These are phyloP conservation scores for Intubia oerlemansii DNA, from an alignment of 2,329 filamentous ascomycete species.

Conservation along the genomic window DNA sequence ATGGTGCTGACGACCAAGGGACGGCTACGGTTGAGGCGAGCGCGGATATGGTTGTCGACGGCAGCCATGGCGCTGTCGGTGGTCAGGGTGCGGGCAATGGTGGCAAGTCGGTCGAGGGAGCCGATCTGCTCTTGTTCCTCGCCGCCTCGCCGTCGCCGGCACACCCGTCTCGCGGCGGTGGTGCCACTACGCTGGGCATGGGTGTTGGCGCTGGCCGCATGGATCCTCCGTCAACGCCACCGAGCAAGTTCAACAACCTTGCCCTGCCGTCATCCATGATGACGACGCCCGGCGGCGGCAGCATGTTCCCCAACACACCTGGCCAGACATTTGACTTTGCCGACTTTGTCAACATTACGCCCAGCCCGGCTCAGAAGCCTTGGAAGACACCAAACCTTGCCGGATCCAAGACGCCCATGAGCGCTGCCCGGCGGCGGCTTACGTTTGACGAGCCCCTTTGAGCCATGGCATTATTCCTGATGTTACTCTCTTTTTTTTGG, in stretches of 20 bases:
- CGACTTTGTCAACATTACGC: slow-evolving; percentile 94
- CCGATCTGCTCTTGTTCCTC: slow-evolving; percentile 62
- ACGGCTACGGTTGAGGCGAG: no score
- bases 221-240: slow-evolving; percentile 57
- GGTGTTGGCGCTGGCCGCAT: slow-evolving; percentile 27
- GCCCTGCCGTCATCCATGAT: slow-evolving; percentile 69
- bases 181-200: no score
- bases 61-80: background rate
- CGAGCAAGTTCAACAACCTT: slow-evolving; percentile 42
- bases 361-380: slow-evolving; percentile 73
- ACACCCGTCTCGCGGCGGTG: slow-evolving; percentile 22
- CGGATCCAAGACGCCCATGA: slow-evolving; percentile 31
- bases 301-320: slow-evolving; percentile 54
- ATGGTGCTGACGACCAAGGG: slow-evolving; percentile 21
- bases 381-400: slow-evolving; percentile 58
- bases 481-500: background rate
- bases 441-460: slow-evolving; percentile 61
- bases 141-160: slow-evolving; percentile 82
- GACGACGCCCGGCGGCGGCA: slow-evolving; percentile 59
- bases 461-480: background rate
- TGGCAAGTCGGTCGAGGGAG: slow-evolving; percentile 51
- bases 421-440: slow-evolving; percentile 50
- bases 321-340: slow-evolving; percentile 77
- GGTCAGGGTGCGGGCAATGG: slow-evolving; percentile 1
- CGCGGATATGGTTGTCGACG: no score